Base-by-base conservation (phyloP, 1,139 yeast genomes). In the Pichia sp. region DNA sequence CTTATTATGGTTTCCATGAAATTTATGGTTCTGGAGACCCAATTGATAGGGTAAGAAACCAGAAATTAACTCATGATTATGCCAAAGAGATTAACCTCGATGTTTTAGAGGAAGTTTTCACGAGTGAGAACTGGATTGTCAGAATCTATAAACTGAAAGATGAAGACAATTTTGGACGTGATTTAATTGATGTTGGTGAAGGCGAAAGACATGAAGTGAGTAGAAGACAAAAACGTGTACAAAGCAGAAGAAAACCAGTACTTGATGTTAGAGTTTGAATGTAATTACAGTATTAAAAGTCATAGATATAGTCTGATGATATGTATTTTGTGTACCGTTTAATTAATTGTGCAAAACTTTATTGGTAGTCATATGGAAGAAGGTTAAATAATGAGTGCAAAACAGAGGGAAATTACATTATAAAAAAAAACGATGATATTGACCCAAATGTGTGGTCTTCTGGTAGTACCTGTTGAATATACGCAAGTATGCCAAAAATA, bases 101-200 rank as follows among this genome's bases (percentile, higher is more conserved):
- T 61, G 82, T 82, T 43, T 71, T 90, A 40, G 98, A 94, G 59
- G 99, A 94, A 70, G 98, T 84, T 0, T 94, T 83, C 68, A 92
- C 98, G 2, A 75, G 94, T 44, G 95, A 88, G 61, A 94, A 92
- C 72, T 94, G 97, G 97, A 75, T 94, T 56, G 97, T 94, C 33
- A 79, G 99, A 68, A 77, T 94, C 51, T 94, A 85, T 71, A 86
- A 88, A 72, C 88, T 94, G 53, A 92, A 90, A 68, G 94, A 87
- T 53, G 73, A 77, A 50, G 99, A 94, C 64, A 79, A 79, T 53
- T 77, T 85, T 51, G 98, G 97, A 44, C 79, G 98, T 65, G 82
- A 80, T 55, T 68, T 81, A 52, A 64, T 59, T 36, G 53, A 58
- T n/a, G 63, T 66, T 35, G 65, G 69, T 35, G 62, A 58, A 38